Base-by-base conservation (phyloP, 1,139 yeast species). In the Magnusiomyces tetraspermus region DNA sequence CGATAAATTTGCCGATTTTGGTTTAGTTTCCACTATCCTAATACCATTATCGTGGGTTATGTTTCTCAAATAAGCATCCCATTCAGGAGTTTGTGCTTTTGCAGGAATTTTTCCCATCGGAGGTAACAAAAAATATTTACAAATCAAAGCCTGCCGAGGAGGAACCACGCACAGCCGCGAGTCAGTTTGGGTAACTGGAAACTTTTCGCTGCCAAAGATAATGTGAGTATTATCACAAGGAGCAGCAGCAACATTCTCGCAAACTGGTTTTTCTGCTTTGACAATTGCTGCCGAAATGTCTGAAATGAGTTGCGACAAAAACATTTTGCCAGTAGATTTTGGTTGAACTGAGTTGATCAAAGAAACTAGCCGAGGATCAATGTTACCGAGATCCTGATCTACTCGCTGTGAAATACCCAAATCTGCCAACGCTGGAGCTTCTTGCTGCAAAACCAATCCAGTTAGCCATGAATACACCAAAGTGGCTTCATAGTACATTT, bases 401-500 rank as follows among this genome's bases (percentile, higher is more conserved):
- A 33, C 48, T 26, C 21, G 28, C 13, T 30, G 40, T 3, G 53
- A 44, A 10, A 48, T 17, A 3, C 49, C 50, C 13, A 45, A 38
- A 15, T 48, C 30, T 3, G 44, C 31, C 6, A 42, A 1, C 36
- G 22, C 28, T 4, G 41, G 45, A 21, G 44, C 46, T 8, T 53
- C 46, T 6, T 46, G 28, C 4, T 50, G 30, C 1, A 53, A 37
- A 8, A 52, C 55, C 41, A 45, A 15, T 10, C 53, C 54, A 11
- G 46, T 36, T 13, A 59, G 56, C 23, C 55, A 33, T 21, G 58
- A 48, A 46, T 57, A 59, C 3, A 59, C 55, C 28, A 53, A 46
- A 1, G 61, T 58, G 2, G 61, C 60, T 13, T 57, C 56, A 23
- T 46, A 53, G 30, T 52, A 58, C 49, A 51, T 53, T 8, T 53